These are phyloP conservation scores for Pelargonium australe DNA, from an alignment of 441 rosid genomes.

Conservation along the genomic window DNA sequence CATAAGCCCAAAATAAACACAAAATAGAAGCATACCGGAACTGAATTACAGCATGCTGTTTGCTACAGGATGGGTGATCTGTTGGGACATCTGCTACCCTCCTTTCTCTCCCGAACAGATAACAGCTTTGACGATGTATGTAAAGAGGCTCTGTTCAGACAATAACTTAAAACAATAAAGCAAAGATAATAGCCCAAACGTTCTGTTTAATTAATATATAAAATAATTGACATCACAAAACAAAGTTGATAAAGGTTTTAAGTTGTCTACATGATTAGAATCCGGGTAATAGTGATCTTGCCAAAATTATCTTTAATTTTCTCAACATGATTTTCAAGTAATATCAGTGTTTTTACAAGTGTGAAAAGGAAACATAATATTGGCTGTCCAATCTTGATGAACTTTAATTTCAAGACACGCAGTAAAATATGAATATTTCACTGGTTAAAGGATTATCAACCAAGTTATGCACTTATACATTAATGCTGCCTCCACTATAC, in stretches of 20 bases:
- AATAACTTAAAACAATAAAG: constrained; percentile 2
- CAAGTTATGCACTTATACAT: too few relatives aligned
- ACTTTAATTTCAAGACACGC: too few relatives aligned
- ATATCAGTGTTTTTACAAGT: too few relatives aligned
- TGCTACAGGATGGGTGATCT: constrained; percentile 98
- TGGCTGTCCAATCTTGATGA: too few relatives aligned
- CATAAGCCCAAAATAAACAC: constrained; percentile 12
- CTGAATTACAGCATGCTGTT: constrained; percentile 93
- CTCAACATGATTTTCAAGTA: too few relatives aligned
- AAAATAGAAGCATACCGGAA: constrained; percentile 45
- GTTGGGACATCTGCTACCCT: constrained; percentile 88
- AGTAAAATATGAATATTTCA: not conserved
- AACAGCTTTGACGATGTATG: constrained; percentile 89
- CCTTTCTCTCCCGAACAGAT: constrained; percentile 90
- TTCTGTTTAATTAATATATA: not conserved
- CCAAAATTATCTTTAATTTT: too few relatives aligned
- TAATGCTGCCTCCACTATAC: not conserved
- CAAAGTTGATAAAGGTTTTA: too few relatives aligned
- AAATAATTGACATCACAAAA: not conserved
- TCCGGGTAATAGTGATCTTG: too few relatives aligned
- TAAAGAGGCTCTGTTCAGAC: constrained; percentile 65
- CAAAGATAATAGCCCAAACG: not conserved
- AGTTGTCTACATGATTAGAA: too few relatives aligned
- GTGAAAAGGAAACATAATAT: too few relatives aligned
- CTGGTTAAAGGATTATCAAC: not conserved